A percentile compares a stretch with the other conserved stretches of the same genome.
phyloP scores from a whole-genome alignment of 176 grass and related monocot species.

The Echinochloa phyllopogon region DNA sequence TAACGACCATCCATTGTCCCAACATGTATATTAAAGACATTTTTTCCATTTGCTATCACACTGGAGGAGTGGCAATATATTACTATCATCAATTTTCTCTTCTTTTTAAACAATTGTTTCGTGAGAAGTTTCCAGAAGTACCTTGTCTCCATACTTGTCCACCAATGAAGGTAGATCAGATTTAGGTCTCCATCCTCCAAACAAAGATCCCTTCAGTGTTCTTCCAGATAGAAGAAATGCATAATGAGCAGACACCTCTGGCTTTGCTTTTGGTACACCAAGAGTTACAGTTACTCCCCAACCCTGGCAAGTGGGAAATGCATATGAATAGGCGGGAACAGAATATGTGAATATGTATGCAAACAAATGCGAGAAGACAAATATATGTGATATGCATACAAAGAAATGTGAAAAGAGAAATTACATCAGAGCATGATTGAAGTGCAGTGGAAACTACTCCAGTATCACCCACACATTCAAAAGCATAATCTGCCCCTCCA shows the following conservation, averaged over 20 bases:
- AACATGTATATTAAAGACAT: constrained; percentile 3
- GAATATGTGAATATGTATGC: constrained; percentile 20
- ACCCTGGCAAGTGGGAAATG: constrained; percentile 57
- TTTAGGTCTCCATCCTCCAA: constrained; percentile 98
- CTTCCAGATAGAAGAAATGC: constrained; percentile 85
- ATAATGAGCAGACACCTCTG: constrained; percentile 82
- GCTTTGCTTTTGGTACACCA: constrained; percentile 89
- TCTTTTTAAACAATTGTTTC: background rate
- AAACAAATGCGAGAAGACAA: background rate
- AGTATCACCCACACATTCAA: constrained; percentile 94
- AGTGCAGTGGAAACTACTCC: constrained; percentile 77
- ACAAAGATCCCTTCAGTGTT: constrained; percentile 96
- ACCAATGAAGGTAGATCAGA: constrained; percentile 85
- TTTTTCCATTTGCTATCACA: constrained; percentile 11
- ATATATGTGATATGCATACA: background rate
- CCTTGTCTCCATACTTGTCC: constrained; percentile 82
- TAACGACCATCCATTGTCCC: background rate
- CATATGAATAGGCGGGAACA: constrained; percentile 40
- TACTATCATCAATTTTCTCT: background rate
- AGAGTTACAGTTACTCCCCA: constrained; percentile 94
- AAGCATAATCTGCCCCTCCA: constrained; percentile 93
- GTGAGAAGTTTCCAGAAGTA: constrained; percentile 31
- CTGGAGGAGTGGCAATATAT: background rate
- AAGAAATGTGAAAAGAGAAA: constrained; percentile 29
- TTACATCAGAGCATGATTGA: constrained; percentile 95